phyloP scores from a whole-genome alignment of 140 eudicot genomes.

The Bidens hawaiensis region DNA sequence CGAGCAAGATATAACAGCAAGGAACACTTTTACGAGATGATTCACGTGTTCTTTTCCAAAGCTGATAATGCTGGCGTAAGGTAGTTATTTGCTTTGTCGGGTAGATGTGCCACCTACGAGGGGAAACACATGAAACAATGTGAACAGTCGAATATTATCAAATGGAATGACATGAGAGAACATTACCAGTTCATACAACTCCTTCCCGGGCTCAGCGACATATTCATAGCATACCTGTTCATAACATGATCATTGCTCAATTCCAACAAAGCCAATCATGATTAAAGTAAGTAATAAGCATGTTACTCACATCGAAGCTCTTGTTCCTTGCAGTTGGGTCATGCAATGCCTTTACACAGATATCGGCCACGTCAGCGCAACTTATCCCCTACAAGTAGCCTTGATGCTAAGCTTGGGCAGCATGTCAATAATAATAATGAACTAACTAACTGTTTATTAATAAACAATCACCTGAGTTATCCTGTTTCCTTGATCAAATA shows the following conservation, averaged over 20 bases:
- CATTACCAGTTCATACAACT: constrained; percentile 85
- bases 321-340: constrained; percentile 97
- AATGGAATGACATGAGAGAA: neutral
- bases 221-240: constrained; percentile 92
- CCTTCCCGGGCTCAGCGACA: constrained; percentile 93
- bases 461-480: constrained; percentile 66
- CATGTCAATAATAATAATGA: neutral
- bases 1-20: constrained; percentile 5
- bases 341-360: constrained; percentile 95
- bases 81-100: constrained; percentile 96
- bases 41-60: constrained; percentile 89
- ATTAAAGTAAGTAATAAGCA: neutral
- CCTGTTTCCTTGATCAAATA: constrained; percentile 98
- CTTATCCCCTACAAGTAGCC: constrained; percentile 68
- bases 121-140: too few species aligned
- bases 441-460: constrained; percentile 5
- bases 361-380: constrained; percentile 98
- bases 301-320: constrained; percentile 86
- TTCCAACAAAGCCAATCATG: neutral
- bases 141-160: too few species aligned
- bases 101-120: constrained; percentile 89
- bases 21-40: neutral
- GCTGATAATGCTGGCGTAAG: constrained; percentile 90
- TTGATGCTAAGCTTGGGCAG: constrained; percentile 13
- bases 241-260: constrained; percentile 14